A percentile compares a stretch with the other conserved stretches of the same genome.
Evolutionary conservation across 1,139 yeast species (phyloP).

Genomic region (Suzukiozyma palmioleophila): DNA sequence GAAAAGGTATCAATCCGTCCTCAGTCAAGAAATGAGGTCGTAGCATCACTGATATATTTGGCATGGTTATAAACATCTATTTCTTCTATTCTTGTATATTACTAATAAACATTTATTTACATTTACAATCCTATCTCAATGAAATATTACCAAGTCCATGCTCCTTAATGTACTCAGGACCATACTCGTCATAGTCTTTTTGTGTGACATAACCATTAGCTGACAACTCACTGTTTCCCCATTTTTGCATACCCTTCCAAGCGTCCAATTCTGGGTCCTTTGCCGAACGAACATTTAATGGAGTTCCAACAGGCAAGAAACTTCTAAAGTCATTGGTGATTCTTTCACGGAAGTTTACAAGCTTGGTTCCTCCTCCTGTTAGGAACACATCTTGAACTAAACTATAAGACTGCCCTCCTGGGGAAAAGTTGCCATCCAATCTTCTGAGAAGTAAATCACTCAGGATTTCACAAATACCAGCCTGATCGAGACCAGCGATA

Average conservation of each 20-base stretch:
- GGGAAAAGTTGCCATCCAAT: conserved; percentile 46
- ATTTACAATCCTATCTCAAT: conserved; percentile 14
- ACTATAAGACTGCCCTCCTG: conserved; percentile 51
- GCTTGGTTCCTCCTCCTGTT: conserved; percentile 79
- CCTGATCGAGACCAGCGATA: conserved; percentile 93
- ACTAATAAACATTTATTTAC: conserved; percentile 5
- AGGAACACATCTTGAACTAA: conserved; percentile 64
- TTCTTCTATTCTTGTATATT: conserved; percentile 9
- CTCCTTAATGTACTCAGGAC: conserved; percentile 84
- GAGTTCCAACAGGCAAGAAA: conserved; percentile 66
- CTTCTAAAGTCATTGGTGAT: conserved; percentile 61
- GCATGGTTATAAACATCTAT: conserved; percentile 2
- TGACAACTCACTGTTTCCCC: conserved; percentile 55
- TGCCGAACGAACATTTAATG: conserved; percentile 61
- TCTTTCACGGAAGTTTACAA: conserved; percentile 65
- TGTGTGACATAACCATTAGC: conserved; percentile 52
- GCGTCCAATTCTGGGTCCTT: conserved; percentile 70
- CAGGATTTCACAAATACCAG: conserved; percentile 77
- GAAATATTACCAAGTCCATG: conserved; percentile 72
- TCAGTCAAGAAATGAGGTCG: conserved; percentile 12
- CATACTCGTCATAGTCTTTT: conserved; percentile 81
- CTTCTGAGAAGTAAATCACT: conserved; percentile 64
- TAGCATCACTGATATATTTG: background rate
- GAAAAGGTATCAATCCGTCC: conserved; percentile 76
- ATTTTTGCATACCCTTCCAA: conserved; percentile 91